Base-by-base conservation (phyloP, 2,329 filamentous ascomycete species). In the Parasarocladium wereldwijsianum region DNA sequence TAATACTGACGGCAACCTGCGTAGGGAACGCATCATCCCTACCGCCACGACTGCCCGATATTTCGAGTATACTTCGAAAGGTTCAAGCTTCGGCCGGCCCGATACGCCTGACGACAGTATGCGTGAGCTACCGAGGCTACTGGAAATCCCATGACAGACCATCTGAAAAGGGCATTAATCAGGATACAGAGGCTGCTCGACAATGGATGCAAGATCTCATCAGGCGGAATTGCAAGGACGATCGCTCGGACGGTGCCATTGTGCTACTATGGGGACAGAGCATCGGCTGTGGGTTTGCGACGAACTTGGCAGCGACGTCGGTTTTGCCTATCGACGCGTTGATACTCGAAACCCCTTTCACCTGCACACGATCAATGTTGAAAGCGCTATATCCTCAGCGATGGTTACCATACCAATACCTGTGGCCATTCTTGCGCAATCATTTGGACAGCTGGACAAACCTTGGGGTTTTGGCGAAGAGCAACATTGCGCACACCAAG, bases 191-290 rank as follows among this genome's bases (percentile, higher is more conserved):
- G 33, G 76, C 79, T 1, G 67, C 75, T 6, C 45, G 81, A 14
- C 41, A 55, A 8, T 83, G 76, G 76, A 62, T 78, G 15, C 55
- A 57, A 4, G 43, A 62, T 12, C 37, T 52, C 15, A n/a, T n/a
- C n/a, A n/a, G n/a, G n/a, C n/a, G n/a, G n/a, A n/a, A n/a, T n/a
- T n/a, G n/a, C n/a, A n/a, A n/a, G n/a, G n/a, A n/a, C n/a, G n/a
- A n/a, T n/a, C n/a, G n/a, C n/a, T n/a, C n/a, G n/a, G n/a, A n/a
- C n/a, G n/a, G n/a, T n/a, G 26, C 51, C 56, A 11, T 55, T 6
- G 36, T 82, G 1, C 43, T 84, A 1, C 51, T 86, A 8, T 86
- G 80, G 79, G 80, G 80, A 0, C 80, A 86, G 48, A 83, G 76
- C 38, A 72, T 86, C 32, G 81, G 82, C 2, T 69, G 74, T 16